Evolutionary conservation across 108 stramenopile genomes (phyloP), one percentile per base, ranked within the genome.

Genomic region (Mayamaea pseudoterrestris): DNA sequence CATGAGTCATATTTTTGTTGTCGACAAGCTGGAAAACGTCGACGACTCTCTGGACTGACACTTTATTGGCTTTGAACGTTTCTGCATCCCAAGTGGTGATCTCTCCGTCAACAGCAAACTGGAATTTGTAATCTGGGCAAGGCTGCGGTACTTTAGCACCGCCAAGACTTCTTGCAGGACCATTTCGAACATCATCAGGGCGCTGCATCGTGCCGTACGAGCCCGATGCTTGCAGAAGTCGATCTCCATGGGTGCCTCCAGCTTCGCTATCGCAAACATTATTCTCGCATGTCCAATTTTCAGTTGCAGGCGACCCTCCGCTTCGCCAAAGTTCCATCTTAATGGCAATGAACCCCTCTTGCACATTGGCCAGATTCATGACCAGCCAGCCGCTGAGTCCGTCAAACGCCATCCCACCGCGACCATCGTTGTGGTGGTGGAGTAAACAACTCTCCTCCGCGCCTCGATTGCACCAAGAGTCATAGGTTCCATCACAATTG

Each of bases 401-500:
- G 47, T 74, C 65, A 35, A 74, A 65, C 32, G 37, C 41, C 0
- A 89, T 42, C 12, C 69, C 74, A 31, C 74, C 73, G 16, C 75
- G 61, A 32, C 49, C 41, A 55, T 79, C 87, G 44, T 76, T 73
- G 49, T 83, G 82, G 22, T 69, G 75, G 50, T 65, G 67, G 36
- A 83, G 50, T 20, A 83, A 55, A 51, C 86, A 89, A 25, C 51
- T 27, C 28, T 46, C 53, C 1, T 44, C 41, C 16, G 44, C 25
- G 14, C 51, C 54, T 39, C 62, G 34, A 7, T 61, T 59, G 57
- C 87, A 89, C 24, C 48, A 66, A 1, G 59, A 62, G 35, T 69
- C 55, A 23, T 58, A 49, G 17, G 65, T 64, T 47, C 82, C 87
- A 62, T 83, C 80, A 63, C 87, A 89, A 45, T 66, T 58, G n/a